These are phyloP conservation scores for Camelina neglecta DNA, from an alignment of 345 rosid genomes.

Conservation along the genomic window DNA sequence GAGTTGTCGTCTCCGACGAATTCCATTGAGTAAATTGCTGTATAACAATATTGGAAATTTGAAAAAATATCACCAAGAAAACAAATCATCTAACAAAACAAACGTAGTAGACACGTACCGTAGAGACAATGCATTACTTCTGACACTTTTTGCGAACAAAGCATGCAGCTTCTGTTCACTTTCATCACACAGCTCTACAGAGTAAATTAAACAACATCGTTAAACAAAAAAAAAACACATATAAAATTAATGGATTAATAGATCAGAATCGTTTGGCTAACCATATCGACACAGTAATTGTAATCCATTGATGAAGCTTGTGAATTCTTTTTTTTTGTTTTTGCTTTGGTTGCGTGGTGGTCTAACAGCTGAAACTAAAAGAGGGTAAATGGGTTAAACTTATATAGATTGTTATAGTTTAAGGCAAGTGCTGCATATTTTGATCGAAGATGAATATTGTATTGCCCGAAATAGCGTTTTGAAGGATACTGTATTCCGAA, in stretches of 20 bases:
- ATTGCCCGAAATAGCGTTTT: constrained; percentile 22
- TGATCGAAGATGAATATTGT: constrained; percentile 10
- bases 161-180: constrained; percentile 36
- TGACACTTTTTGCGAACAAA: constrained; percentile 31
- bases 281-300: constrained; percentile 30
- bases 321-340: neutral
- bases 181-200: constrained; percentile 39
- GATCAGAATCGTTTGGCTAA: constrained; percentile 14
- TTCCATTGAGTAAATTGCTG: constrained; percentile 29
- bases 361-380: neutral
- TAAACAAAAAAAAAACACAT: neutral
- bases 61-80: neutral
- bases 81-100: neutral
- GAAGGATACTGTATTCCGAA: constrained; percentile 6
- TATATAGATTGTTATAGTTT: constrained; percentile 4
- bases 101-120: constrained; percentile 2
- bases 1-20: constrained; percentile 17
- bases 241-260: neutral
- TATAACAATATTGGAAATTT: neutral
- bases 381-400: neutral
- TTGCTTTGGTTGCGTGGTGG: neutral
- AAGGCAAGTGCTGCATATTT: constrained; percentile 25
- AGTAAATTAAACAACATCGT: neutral
- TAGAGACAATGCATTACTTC: constrained; percentile 36
- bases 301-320: constrained; percentile 29